Evolutionary conservation across 1,284 basidiomycete genomes (phyloP).

Genomic region (Heterobasidion parviporum): DNA sequence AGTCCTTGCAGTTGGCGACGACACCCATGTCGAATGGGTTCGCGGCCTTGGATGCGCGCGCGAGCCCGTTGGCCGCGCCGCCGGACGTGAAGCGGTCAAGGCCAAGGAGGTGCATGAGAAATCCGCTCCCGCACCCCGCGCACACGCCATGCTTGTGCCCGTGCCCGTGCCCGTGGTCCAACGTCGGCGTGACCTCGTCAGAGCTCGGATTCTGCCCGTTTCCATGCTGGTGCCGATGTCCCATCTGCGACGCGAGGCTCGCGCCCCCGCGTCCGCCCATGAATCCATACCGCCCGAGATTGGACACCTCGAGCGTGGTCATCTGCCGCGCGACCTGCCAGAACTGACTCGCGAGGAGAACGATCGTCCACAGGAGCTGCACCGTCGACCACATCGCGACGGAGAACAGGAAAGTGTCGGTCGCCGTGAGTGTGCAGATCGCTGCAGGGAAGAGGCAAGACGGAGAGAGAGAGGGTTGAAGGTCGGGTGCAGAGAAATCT

Average conservation of each 20-base stretch:
- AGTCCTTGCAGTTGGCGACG: conserved; percentile 86
- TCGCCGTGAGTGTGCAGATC: conserved; percentile 62
- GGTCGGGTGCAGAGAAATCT: conserved; percentile 44
- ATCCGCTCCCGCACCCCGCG: conserved; percentile 39
- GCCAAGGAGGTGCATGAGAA: conserved; percentile 84
- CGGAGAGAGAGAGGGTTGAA: conserved; percentile 34
- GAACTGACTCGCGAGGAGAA: conserved; percentile 80
- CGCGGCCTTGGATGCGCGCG: conserved; percentile 52
- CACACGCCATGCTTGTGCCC: conserved; percentile 21
- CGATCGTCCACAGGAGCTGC: conserved; percentile 88
- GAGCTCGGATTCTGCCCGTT: not conserved
- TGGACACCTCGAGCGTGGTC: conserved; percentile 94
- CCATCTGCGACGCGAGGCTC: conserved; percentile 60
- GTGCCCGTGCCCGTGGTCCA: conserved; percentile 16
- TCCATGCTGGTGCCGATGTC: conserved; percentile 42
- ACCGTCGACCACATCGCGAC: conserved; percentile 81
- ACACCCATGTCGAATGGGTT: conserved; percentile 94
- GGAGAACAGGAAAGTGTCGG: conserved; percentile 81
- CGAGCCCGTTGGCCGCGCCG: conserved; percentile 78
- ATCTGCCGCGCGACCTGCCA: conserved; percentile 94
- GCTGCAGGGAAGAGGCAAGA: conserved; percentile 61
- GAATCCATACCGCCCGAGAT: conserved; percentile 91
- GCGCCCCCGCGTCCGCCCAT: conserved; percentile 92
- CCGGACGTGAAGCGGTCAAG: conserved; percentile 92
- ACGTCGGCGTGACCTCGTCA: conserved; percentile 6